phyloP scores from a whole-genome alignment of 371 early-diverging fungal genomes.

The Mucor racemosus region DNA sequence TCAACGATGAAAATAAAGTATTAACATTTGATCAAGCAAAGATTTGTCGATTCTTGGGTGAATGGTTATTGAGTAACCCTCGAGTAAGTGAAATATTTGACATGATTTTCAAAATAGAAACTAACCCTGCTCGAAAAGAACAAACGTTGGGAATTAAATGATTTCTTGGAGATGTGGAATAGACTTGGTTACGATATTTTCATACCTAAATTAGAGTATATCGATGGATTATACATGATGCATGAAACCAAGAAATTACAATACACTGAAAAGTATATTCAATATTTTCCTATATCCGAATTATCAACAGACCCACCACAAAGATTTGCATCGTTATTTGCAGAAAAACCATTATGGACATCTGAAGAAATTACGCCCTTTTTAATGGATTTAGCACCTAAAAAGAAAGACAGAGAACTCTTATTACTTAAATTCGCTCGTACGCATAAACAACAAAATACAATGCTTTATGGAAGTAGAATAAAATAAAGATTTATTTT shows the following conservation, averaged over 20 bases:
- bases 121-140: slow-evolving; percentile 28
- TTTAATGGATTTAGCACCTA: slow-evolving; percentile 54
- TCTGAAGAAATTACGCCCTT: slow-evolving; percentile 57
- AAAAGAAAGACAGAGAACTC: slow-evolving; percentile 53
- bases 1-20: not conserved
- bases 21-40: slow-evolving; percentile 32
- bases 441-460: slow-evolving; percentile 28
- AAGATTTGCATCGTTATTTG: slow-evolving; percentile 58
- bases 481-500: slow-evolving; percentile 40
- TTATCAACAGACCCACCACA: slow-evolving; percentile 57
- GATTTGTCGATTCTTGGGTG: slow-evolving; percentile 48
- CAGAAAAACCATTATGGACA: slow-evolving; percentile 55
- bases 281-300: slow-evolving; percentile 53
- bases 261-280: slow-evolving; percentile 36
- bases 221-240: slow-evolving; percentile 32
- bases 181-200: slow-evolving; percentile 42
- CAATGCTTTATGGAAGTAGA: slow-evolving; percentile 41
- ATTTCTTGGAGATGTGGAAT: slow-evolving; percentile 54
- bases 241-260: slow-evolving; percentile 27
- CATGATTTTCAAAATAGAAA: not conserved
- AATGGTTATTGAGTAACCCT: slow-evolving; percentile 33
- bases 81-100: slow-evolving; percentile 10
- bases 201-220: slow-evolving; percentile 31
- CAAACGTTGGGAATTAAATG: slow-evolving; percentile 53
- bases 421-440: slow-evolving; percentile 56